Evolutionary conservation across 2,329 filamentous ascomycete genomes (phyloP).

Genomic region (Ramularia endophylla): DNA sequence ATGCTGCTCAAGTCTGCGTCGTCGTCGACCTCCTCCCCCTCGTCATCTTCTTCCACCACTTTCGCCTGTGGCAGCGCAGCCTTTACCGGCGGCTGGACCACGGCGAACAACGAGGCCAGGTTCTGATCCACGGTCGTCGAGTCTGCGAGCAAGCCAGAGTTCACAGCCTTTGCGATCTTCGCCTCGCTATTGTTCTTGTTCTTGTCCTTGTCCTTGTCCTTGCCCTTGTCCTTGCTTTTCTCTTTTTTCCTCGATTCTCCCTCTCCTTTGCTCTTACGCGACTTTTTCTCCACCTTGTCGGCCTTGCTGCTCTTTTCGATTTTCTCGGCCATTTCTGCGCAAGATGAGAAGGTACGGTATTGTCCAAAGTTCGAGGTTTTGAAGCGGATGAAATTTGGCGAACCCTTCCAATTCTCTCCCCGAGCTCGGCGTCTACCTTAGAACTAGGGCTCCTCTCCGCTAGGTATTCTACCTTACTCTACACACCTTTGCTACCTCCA

Average conservation of each 20-base stretch:
- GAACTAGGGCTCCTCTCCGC: no score
- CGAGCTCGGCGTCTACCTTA: no score
- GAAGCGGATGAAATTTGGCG: no score
- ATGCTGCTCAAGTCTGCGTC: constrained; percentile 15
- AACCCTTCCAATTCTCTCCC: no score
- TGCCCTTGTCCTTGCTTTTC: constrained; percentile 3
- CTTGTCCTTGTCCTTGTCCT: constrained; percentile 7
- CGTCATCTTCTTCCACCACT: constrained; percentile 21
- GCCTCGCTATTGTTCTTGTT: constrained; percentile 12
- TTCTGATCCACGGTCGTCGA: constrained; percentile 38
- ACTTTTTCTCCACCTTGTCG: constrained; percentile 14
- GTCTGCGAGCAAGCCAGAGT: constrained; percentile 30
- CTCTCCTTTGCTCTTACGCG: constrained; percentile 7
- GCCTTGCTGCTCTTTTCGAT: constrained; percentile 15
- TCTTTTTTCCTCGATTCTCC: no score
- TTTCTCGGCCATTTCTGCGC: constrained; percentile 17
- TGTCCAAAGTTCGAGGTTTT: no score
- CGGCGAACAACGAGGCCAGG: constrained; percentile 44
- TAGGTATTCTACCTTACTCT: no score
- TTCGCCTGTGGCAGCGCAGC: constrained; percentile 26
- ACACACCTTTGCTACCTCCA: no score
- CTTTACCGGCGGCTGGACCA: constrained; percentile 27
- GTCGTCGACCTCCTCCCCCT: constrained; percentile 32
- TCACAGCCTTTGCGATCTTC: constrained; percentile 3
- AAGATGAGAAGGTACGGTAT: no score